A percentile compares a stretch with the other conserved stretches of the same genome.
These are phyloP conservation scores for Xerocomus spinulosus DNA, from an alignment of 768 basidiomycete species.

Conservation along the genomic window DNA sequence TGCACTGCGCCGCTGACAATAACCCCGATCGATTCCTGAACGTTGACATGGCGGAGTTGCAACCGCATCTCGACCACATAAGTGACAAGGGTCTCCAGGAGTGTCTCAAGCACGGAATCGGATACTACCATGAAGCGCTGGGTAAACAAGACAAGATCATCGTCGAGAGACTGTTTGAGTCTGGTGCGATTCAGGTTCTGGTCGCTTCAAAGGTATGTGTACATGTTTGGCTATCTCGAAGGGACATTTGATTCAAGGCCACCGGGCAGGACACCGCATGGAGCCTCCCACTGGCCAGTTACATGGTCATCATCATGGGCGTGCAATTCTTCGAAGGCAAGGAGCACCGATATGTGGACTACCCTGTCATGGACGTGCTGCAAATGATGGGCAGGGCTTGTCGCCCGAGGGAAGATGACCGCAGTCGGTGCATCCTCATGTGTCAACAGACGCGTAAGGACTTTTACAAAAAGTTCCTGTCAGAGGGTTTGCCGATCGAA, in stretches of 20 bases:
- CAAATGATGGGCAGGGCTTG: conserved; percentile 99
- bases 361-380: conserved; percentile 96
- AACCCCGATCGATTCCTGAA: conserved; percentile 85
- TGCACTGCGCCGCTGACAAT: conserved; percentile 85
- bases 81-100: conserved; percentile 72
- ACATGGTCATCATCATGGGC: conserved; percentile 99
- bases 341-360: conserved; percentile 97
- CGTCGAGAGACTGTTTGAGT: conserved; percentile 87
- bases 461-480: conserved; percentile 98
- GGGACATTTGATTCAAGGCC: neutral
- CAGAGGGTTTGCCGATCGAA: conserved; percentile 96
- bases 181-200: conserved; percentile 91
- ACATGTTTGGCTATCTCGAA: neutral
- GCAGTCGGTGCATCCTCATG: conserved; percentile 94
- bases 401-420: conserved; percentile 81
- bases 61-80: conserved; percentile 84
- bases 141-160: conserved; percentile 90
- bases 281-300: conserved; percentile 89
- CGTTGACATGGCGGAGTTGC: conserved; percentile 74
- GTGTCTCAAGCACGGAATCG: conserved; percentile 84
- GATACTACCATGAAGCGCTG: conserved; percentile 93
- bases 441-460: conserved; percentile 97
- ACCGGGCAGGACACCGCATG: conserved; percentile 81
- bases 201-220: conserved; percentile 82
- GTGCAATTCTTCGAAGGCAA: conserved; percentile 95